A percentile compares a stretch with the other conserved stretches of the same genome.
Conservation (phyloP, 1,139 yeast genomes). For the Zygosaccharomyces sapae region DNA sequence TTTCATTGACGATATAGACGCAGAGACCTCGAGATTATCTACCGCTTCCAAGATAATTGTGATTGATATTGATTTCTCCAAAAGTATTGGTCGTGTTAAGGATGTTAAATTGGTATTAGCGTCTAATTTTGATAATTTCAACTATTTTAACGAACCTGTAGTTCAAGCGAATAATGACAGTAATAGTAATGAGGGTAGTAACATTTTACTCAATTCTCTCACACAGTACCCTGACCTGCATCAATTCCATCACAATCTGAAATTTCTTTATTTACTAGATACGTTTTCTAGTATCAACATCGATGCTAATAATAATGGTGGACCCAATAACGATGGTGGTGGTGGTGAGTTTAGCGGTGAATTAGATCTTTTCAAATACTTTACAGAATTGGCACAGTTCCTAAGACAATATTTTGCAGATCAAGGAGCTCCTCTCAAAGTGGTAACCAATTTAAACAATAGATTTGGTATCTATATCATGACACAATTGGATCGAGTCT, state of each 20-base stretch:
- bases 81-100: slow-evolving; percentile 25
- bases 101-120: slow-evolving; percentile 38
- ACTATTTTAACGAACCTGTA: slow-evolving; percentile 26
- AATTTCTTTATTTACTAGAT: slow-evolving; percentile 32
- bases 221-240: slow-evolving; percentile 29
- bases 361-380: slow-evolving; percentile 34
- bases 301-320: slow-evolving; percentile 17
- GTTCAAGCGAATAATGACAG: slow-evolving; percentile 12
- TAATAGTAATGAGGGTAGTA: slow-evolving; percentile 11
- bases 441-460: slow-evolving; percentile 28
- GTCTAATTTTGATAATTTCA: slow-evolving; percentile 36
- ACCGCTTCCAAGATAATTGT: slow-evolving; percentile 38
- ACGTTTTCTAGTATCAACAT: slow-evolving; percentile 31
- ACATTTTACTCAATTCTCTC: slow-evolving; percentile 32
- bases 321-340: slow-evolving; percentile 3
- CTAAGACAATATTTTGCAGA: slow-evolving; percentile 22
- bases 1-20: slow-evolving; percentile 34
- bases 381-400: slow-evolving; percentile 30
- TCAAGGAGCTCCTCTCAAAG: slow-evolving; percentile 18
- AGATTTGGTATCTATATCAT: slow-evolving; percentile 32
- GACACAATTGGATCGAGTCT: slow-evolving; percentile 9
- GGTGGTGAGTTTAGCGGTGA: slow-evolving; percentile 20
- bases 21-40: slow-evolving; percentile 30
- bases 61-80: slow-evolving; percentile 36
- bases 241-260: slow-evolving; percentile 33